Conservation (phyloP, 257 asterid species). For the Lantana camara region DNA sequence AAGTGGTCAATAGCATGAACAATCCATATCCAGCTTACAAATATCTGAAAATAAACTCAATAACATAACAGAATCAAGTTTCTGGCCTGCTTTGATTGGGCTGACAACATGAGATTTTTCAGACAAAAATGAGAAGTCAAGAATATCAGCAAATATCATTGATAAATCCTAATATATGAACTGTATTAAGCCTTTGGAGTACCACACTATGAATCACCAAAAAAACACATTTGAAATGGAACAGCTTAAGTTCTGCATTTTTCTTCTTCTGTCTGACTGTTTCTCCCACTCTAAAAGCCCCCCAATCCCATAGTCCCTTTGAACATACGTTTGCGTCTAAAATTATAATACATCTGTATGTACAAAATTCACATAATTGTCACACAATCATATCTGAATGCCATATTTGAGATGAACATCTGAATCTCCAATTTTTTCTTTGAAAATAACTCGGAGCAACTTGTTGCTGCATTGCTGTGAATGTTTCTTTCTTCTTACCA, state of each 20-base stretch:
- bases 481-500: not conserved
- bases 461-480: not conserved
- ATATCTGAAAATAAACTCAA: no score
- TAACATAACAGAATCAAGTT: constrained; percentile 16
- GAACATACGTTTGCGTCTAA: no score
- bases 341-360: not conserved
- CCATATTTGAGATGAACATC: not conserved
- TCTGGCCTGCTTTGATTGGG: constrained; percentile 3
- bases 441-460: not conserved
- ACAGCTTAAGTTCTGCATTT: not conserved
- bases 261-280: no score
- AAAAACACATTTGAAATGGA: not conserved
- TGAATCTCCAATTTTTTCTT: not conserved
- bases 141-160: not conserved
- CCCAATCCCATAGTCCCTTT: no score
- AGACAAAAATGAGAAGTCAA: constrained; percentile 1
- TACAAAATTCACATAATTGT: not conserved
- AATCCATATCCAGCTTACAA: constrained; percentile 25
- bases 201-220: not conserved
- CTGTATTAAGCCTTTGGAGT: not conserved
- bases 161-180: not conserved
- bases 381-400: not conserved
- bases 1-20: constrained; percentile 6
- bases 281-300: no score
- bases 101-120: constrained; percentile 9